These are phyloP conservation scores for Zymoseptoria brevis DNA, from an alignment of 2,329 filamentous ascomycete genomes.

Conservation along the genomic window DNA sequence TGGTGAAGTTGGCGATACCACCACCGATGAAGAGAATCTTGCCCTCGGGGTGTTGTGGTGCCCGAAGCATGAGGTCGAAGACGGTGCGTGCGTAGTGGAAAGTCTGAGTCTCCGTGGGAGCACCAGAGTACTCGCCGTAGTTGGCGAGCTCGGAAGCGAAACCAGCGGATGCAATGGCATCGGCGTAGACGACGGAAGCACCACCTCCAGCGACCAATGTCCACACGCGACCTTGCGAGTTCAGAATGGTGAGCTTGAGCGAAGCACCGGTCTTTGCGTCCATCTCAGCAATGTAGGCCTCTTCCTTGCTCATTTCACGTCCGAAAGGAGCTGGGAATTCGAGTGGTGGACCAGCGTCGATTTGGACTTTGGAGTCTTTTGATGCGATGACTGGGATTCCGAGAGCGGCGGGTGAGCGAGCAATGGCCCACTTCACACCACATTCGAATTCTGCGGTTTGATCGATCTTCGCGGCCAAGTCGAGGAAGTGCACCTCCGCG, in stretches of 20 bases:
- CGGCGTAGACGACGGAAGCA: conserved; percentile 97
- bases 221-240: conserved; percentile 87
- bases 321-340: conserved; percentile 99
- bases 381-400: conserved; percentile 59
- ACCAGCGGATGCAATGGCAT: conserved; percentile 92
- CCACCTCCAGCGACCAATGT: conserved; percentile 97
- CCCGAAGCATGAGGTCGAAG: conserved; percentile 92
- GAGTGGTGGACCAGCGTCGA: conserved; percentile 95
- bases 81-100: conserved; percentile 98
- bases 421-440: conserved; percentile 97
- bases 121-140: conserved; percentile 99
- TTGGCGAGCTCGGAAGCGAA: conserved; percentile 96
- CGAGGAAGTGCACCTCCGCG: conserved; percentile 93
- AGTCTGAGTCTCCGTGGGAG: conserved; percentile 95
- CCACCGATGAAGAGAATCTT: conserved; percentile 99
- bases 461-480: conserved; percentile 96
- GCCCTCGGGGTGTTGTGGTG: conserved; percentile 75
- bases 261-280: conserved; percentile 99
- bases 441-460: conserved; percentile 99
- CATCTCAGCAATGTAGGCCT: conserved; percentile 97
- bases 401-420: conserved; percentile 79
- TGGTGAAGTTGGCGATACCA: conserved; percentile 99
- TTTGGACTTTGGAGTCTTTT: conserved; percentile 68
- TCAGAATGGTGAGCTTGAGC: conserved; percentile 94
- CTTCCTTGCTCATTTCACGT: conserved; percentile 96